Percentiles rank a stretch among this genome's conserved stretches.
Conservation (phyloP, 805 yeast genomes). For the Saturnispora sanitii region DNA sequence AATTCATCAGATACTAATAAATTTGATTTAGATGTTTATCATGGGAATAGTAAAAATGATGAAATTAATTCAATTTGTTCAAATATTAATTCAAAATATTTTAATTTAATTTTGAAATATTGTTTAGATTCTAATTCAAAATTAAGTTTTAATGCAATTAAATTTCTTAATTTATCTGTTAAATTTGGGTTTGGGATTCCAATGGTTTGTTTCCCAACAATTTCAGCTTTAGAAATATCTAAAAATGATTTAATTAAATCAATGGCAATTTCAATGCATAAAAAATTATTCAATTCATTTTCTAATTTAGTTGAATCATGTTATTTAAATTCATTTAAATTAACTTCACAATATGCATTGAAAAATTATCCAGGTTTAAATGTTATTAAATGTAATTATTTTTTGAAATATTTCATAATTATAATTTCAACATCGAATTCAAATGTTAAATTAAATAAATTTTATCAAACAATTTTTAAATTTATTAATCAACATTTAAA, state of each 20-base stretch:
- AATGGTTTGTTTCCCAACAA: conserved; percentile 53
- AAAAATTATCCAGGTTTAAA: conserved; percentile 16
- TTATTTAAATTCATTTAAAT: conserved; percentile 51
- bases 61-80: conserved; percentile 66
- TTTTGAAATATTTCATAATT: conserved; percentile 33
- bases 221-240: conserved; percentile 61
- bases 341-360: conserved; percentile 40
- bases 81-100: conserved; percentile 56
- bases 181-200: conserved; percentile 71
- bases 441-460: background rate
- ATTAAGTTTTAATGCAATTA: conserved; percentile 34
- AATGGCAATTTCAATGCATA: conserved; percentile 44
- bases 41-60: conserved; percentile 41
- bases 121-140: conserved; percentile 41
- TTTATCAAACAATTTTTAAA: conserved; percentile 2
- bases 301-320: conserved; percentile 62
- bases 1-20: conserved; percentile 28
- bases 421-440: conserved; percentile 32
- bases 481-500: conserved; percentile 1
- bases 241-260: conserved; percentile 31
- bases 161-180: conserved; percentile 46
- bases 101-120: conserved; percentile 36
- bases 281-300: conserved; percentile 49
- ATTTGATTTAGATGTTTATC: conserved; percentile 42
- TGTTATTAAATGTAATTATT: conserved; percentile 23